Evolutionary conservation across 2,329 filamentous ascomycete species (phyloP), one percentile per base, ranked within the genome.

Genomic region (Alternaria sp.): DNA sequence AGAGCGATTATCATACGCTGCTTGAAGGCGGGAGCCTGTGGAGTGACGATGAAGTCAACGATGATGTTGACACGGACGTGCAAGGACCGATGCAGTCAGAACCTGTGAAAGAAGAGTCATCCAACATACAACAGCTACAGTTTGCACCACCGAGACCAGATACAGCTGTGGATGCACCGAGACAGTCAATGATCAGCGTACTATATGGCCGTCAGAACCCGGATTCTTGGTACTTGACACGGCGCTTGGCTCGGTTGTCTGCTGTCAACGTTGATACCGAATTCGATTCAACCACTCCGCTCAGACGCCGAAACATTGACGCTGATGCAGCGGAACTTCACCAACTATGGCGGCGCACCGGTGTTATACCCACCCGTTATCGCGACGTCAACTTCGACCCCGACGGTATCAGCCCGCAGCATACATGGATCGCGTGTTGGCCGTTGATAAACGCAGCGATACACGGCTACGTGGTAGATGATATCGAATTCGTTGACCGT

Each of bases 361-460:
- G 57, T 5, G n/a, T 44, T 8, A 55, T 68, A 3, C 17, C 52
- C 0, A 28, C 46, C 13, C 32, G 51, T 10, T 36, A 51, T 11
- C 49, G 56, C 21, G 44, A 50, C 4, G 26, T 46, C 12, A 50
- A 45, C 23, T 40, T 21, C 21, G 23, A 46, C 9, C 3, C 47
- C 2, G 23, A 30, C 25, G 47, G 62, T 21, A 17, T n/a, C 1
- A 8, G 63, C 3, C 49, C 59, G 11, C 56, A 49, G 5, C 61
- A 57, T 13, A 57, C 61, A 0, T 73, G 68, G 68, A 52, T 47
- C 23, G 47, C 51, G 5, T 68, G 50, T 36, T 69, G 61, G 66
- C 59, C 64, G 0, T 21, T 73, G 6, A 52, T 73, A 3, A 72
- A 70, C 8, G 64, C 69, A 6, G 64, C 68, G 15, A 69, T 66